phyloP scores from a whole-genome alignment of 179 eudicot genomes.

The Drosera spatulata region DNA sequence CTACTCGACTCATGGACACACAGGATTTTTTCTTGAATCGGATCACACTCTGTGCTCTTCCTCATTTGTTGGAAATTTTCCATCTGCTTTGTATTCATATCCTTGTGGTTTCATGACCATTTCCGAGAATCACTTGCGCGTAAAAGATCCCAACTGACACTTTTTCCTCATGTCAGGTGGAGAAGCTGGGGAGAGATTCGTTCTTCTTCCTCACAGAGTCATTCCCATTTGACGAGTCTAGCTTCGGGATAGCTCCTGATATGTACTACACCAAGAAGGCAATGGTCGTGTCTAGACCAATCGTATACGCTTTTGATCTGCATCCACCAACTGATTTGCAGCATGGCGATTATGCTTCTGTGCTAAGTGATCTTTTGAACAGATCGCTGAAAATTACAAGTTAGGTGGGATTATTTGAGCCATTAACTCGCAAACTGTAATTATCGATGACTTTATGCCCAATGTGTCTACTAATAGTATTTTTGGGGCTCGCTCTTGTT shows the following conservation, averaged over 20 bases:
- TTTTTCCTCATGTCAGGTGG: conserved; percentile 43
- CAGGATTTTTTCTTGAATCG: too few relatives aligned
- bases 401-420: too few relatives aligned
- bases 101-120: not conserved
- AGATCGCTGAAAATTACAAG: too few relatives aligned
- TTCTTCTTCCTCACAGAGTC: conserved; percentile 68
- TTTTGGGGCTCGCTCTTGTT: too few relatives aligned
- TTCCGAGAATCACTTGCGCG: not conserved
- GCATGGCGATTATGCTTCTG: conserved; percentile 21
- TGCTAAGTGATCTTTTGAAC: not conserved
- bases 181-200: conserved; percentile 64
- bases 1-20: too few relatives aligned
- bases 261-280: conserved; percentile 29
- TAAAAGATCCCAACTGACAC: not conserved
- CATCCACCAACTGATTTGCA: conserved; percentile 38
- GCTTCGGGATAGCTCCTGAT: conserved; percentile 33
- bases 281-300: conserved; percentile 35
- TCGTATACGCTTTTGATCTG: conserved; percentile 53
- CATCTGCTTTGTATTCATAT: not conserved
- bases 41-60: too few relatives aligned
- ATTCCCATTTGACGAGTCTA: conserved; percentile 60
- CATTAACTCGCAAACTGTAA: too few relatives aligned
- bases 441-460: too few relatives aligned
- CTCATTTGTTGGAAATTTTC: too few relatives aligned
- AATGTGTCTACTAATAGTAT: too few relatives aligned